Evolutionary conservation across 2,329 filamentous ascomycete genomes (phyloP).

Genomic region (Botrytis galanthina): DNA sequence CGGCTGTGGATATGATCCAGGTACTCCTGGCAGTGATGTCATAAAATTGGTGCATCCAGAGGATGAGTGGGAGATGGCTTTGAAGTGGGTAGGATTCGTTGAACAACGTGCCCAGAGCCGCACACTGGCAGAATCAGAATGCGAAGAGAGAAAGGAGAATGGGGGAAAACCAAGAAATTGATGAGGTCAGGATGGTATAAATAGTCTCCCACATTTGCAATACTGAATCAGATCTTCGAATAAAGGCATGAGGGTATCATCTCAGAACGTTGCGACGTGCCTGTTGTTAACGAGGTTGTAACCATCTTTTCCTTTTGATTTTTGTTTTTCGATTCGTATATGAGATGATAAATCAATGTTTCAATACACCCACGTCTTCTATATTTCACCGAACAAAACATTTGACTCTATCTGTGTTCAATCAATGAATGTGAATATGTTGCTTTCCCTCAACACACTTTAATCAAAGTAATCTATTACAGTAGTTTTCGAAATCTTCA

Average conservation of each 20-base stretch:
- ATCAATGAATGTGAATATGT: neutral
- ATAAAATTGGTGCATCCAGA: neutral
- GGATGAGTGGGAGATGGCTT: neutral
- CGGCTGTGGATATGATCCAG: neutral
- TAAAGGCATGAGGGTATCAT: too few relatives aligned
- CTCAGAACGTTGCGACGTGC: accelerated
- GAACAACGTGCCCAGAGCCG: neutral
- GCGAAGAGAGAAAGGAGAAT: neutral
- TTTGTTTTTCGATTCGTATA: too few relatives aligned
- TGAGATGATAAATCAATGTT: too few relatives aligned
- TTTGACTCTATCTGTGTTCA: neutral
- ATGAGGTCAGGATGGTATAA: neutral
- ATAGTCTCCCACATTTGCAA: accelerated
- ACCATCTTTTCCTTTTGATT: too few relatives aligned
- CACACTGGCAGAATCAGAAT: neutral
- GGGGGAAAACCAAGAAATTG: neutral
- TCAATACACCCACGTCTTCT: neutral
- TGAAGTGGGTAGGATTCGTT: neutral
- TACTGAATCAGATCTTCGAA: neutral
- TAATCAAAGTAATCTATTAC: neutral
- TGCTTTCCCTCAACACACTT: neutral
- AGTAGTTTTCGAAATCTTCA: too few relatives aligned
- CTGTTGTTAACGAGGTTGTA: too few relatives aligned
- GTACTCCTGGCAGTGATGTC: neutral
- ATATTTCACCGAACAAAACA: neutral